Conservation (phyloP, 345 rosid species). For the Cardiospermum halicacabum region DNA sequence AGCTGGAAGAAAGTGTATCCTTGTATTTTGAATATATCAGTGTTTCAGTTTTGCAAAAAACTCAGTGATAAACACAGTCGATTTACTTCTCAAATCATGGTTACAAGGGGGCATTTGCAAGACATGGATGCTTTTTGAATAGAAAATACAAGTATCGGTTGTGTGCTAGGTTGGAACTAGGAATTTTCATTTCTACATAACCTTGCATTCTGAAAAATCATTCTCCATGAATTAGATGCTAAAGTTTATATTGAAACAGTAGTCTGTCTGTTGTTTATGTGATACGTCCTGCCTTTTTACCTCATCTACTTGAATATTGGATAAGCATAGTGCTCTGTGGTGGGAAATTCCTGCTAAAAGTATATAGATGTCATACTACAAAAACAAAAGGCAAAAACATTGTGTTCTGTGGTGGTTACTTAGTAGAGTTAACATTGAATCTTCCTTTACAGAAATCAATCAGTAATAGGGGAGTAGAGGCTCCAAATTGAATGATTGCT, state of each 20-base stretch:
- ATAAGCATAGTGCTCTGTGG: neutral
- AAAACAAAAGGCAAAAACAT: neutral
- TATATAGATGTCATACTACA: neutral
- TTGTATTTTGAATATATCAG: neutral
- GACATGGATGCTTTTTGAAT: neutral
- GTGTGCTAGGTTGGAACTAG: neutral
- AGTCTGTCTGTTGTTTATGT: neutral
- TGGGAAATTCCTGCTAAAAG: slow-evolving; percentile 3
- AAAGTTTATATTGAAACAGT: neutral
- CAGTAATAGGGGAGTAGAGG: neutral
- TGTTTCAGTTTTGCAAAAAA: neutral
- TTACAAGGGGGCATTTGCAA: neutral
- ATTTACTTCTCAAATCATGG: neutral
- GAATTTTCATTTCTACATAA: neutral
- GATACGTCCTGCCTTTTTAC: neutral
- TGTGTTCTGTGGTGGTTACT: neutral
- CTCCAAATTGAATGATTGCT: neutral
- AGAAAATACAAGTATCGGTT: neutral
- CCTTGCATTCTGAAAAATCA: neutral
- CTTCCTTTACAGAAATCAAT: neutral
- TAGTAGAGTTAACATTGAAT: neutral
- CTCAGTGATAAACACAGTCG: neutral
- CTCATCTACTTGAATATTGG: neutral
- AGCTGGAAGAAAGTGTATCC: slow-evolving; percentile 1
- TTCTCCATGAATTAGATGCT: neutral